A percentile compares a stretch with the other conserved stretches of the same genome.
phyloP scores from a whole-genome alignment of 1,284 basidiomycete genomes.

The Boletus mariae region DNA sequence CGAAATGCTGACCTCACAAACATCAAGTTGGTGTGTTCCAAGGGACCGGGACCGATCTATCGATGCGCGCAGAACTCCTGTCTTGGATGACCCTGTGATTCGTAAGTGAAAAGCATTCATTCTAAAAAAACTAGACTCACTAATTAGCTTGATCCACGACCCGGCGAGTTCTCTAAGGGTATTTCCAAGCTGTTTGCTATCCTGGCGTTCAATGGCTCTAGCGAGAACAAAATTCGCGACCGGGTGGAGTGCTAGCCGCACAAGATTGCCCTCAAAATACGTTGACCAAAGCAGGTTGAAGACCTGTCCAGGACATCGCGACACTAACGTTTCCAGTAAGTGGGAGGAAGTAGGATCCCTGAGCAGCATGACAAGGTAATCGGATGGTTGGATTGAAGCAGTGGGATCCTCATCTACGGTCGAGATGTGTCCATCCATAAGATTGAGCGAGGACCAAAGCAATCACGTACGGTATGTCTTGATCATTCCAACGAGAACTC shows the following conservation, averaged over 20 bases:
- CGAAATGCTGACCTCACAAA: conserved; percentile 44
- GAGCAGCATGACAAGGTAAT: conserved; percentile 76
- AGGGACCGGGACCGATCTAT: conserved; percentile 63
- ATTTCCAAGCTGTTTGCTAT: conserved; percentile 52
- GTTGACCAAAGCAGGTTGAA: conserved; percentile 71
- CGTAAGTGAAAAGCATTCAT: conserved; percentile 2
- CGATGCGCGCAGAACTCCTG: conserved; percentile 67
- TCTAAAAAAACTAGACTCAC: conserved; percentile 39
- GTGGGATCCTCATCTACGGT: conserved; percentile 37
- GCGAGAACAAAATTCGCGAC: conserved; percentile 91
- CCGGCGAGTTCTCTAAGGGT: conserved; percentile 57
- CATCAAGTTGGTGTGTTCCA: conserved; percentile 38
- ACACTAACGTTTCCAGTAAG: conserved; percentile 75
- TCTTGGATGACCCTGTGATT: conserved; percentile 46
- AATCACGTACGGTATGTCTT: conserved; percentile 54
- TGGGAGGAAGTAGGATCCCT: conserved; percentile 86
- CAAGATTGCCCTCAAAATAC: conserved; percentile 73
- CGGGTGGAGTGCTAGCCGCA: conserved; percentile 75
- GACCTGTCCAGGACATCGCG: conserved; percentile 54
- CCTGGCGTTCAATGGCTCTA: conserved; percentile 64
- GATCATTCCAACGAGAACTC: conserved; percentile 77
- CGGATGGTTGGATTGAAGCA: conserved; percentile 49
- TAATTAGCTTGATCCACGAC: conserved; percentile 48
- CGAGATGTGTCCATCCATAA: conserved; percentile 3
- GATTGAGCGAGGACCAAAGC: not conserved